Evolutionary conservation across 208 protist genomes (phyloP).

Genomic region (Wallacemonas collosoma): DNA sequence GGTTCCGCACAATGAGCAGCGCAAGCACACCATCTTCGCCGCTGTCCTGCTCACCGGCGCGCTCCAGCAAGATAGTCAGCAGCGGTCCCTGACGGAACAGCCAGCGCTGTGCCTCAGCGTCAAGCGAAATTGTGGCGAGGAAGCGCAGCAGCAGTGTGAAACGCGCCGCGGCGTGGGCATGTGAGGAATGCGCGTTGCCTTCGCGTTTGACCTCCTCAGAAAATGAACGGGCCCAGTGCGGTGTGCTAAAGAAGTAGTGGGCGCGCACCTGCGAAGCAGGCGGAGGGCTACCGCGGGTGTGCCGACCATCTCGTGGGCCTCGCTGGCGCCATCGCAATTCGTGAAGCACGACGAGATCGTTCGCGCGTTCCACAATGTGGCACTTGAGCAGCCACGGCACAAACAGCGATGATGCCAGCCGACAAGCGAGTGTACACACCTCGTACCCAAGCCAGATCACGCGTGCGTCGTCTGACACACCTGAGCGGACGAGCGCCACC

Average conservation of each 20-base stretch:
- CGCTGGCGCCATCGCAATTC: slow-evolving; percentile 24
- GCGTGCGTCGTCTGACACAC: not conserved
- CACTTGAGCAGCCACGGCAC: slow-evolving; percentile 19
- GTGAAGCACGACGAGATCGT: slow-evolving; percentile 13
- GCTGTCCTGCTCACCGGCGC: slow-evolving; percentile 30
- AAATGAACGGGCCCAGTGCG: not conserved
- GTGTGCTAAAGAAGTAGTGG: slow-evolving; percentile 14
- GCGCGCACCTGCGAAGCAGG: not conserved
- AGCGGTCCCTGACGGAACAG: slow-evolving; percentile 42
- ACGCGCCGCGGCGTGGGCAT: not conserved
- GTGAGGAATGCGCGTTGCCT: not conserved
- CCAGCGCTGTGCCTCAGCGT: slow-evolving; percentile 36
- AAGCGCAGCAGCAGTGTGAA: slow-evolving; percentile 44
- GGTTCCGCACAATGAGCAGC: slow-evolving; percentile 69
- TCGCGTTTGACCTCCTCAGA: too few species aligned
- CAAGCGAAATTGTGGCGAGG: slow-evolving; percentile 63
- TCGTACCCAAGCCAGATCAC: slow-evolving; percentile 8
- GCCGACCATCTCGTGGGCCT: not conserved
- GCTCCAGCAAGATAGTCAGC: slow-evolving; percentile 68
- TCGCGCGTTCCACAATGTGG: slow-evolving; percentile 25
- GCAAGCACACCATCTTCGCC: slow-evolving; percentile 44
- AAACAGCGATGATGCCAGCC: slow-evolving; percentile 16
- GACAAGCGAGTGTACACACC: slow-evolving; percentile 16
- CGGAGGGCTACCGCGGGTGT: not conserved
- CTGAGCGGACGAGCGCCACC: not conserved